phyloP scores from a whole-genome alignment of 257 asterid genomes.

The Scutellaria minor region DNA sequence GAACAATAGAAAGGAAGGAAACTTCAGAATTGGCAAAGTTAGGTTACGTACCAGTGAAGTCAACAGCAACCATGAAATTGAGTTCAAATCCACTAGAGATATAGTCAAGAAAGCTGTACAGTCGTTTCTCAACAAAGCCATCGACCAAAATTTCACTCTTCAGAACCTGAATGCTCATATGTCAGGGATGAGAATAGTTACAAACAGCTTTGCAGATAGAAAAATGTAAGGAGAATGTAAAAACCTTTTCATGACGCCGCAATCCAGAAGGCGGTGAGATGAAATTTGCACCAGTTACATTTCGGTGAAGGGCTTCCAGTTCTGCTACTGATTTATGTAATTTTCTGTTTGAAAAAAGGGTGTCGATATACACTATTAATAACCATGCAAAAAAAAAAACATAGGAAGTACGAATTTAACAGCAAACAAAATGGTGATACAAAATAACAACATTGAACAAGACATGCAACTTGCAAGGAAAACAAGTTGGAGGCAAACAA shows the following conservation, averaged over 20 bases:
- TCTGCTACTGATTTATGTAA: slow-evolving; percentile 69
- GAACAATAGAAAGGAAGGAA: slow-evolving; percentile 2
- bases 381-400: not conserved
- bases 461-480: not conserved
- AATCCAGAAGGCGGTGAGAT: slow-evolving; percentile 54
- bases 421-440: not conserved
- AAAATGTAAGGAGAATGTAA: slow-evolving; percentile 26
- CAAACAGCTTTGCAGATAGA: slow-evolving; percentile 15
- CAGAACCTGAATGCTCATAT: slow-evolving; percentile 49
- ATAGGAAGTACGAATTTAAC: not conserved
- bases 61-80: slow-evolving; percentile 85
- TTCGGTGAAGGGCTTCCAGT: slow-evolving; percentile 57
- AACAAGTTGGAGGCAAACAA: not conserved
- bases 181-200: slow-evolving; percentile 30
- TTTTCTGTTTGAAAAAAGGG: slow-evolving; percentile 49
- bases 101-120: slow-evolving; percentile 76
- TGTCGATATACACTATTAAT: not conserved
- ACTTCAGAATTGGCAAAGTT: not conserved
- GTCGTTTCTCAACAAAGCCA: slow-evolving; percentile 60
- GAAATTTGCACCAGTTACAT: slow-evolving; percentile 61
- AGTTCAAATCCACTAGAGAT: slow-evolving; percentile 87
- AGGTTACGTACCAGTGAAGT: slow-evolving; percentile 67
- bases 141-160: slow-evolving; percentile 70
- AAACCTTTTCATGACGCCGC: slow-evolving; percentile 63
- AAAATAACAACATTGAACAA: not conserved